These are phyloP conservation scores for Xylariaceae sp. DNA, from an alignment of 2,329 filamentous ascomycete genomes.

Conservation along the genomic window DNA sequence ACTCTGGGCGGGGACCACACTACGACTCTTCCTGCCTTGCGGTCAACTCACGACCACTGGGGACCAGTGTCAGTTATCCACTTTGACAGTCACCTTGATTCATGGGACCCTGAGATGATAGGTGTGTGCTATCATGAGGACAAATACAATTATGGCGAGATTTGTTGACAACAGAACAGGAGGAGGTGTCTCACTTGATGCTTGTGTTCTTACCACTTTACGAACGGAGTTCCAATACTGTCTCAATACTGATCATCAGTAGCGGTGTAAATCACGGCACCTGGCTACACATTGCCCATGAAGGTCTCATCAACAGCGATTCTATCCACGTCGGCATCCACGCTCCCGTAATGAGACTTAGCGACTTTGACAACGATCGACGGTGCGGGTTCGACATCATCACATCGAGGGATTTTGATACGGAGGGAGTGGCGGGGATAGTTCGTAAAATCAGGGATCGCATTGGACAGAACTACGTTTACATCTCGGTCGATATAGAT, in stretches of 20 bases:
- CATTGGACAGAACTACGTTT: neutral
- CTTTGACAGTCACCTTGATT: constrained; percentile 1
- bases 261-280: constrained; percentile 1
- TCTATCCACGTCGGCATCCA: constrained; percentile 1
- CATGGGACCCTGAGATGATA: neutral
- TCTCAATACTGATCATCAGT: neutral
- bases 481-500: constrained; percentile 1
- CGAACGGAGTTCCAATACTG: neutral
- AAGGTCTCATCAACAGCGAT: neutral
- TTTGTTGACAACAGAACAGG: neutral
- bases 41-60: neutral
- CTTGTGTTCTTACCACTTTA: neutral
- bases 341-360: neutral
- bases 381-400: neutral
- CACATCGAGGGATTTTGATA: constrained; percentile 1
- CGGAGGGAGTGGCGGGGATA: neutral
- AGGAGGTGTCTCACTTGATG: neutral
- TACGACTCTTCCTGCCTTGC: neutral
- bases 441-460: neutral
- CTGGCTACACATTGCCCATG: constrained; percentile 1
- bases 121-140: neutral
- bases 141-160: neutral
- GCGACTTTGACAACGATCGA: neutral
- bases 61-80: neutral
- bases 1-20: neutral